Conservation (phyloP, 495 filamentous ascomycete genomes). For the Penicillium ochrochloron region DNA sequence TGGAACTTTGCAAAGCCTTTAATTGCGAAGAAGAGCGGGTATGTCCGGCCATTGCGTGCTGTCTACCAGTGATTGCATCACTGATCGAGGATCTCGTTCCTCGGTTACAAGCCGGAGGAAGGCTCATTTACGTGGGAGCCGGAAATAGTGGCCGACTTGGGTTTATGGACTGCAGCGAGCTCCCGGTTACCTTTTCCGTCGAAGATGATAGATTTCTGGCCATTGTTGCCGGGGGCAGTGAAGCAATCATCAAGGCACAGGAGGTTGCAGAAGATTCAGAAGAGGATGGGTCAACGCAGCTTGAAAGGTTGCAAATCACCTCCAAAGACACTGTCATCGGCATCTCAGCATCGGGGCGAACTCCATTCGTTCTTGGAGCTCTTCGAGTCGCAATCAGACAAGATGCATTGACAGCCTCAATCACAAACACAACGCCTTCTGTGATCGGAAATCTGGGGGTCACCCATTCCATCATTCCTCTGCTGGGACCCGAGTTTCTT, state of each 20-base stretch:
- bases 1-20: slow-evolving; percentile 39
- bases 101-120: slow-evolving; percentile 37
- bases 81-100: slow-evolving; percentile 37
- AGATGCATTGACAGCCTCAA: slow-evolving; percentile 38
- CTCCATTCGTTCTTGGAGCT: slow-evolving; percentile 43
- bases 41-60: slow-evolving; percentile 33
- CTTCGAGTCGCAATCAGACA: slow-evolving; percentile 34
- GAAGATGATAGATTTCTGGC: slow-evolving; percentile 39
- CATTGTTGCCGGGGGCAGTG: slow-evolving; percentile 43
- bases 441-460: slow-evolving; percentile 28
- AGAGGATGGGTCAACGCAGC: slow-evolving; percentile 27
- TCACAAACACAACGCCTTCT: slow-evolving; percentile 38
- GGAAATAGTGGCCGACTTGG: slow-evolving; percentile 46
- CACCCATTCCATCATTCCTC: slow-evolving; percentile 36
- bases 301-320: slow-evolving; percentile 31
- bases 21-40: slow-evolving; percentile 41
- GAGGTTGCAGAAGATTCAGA: slow-evolving; percentile 45
- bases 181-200: slow-evolving; percentile 42
- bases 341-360: slow-evolving; percentile 46
- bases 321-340: slow-evolving; percentile 42
- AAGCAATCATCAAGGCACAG: slow-evolving; percentile 41
- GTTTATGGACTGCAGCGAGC: slow-evolving; percentile 44
- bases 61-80: slow-evolving; percentile 37
- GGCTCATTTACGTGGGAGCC: slow-evolving; percentile 47
- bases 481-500: slow-evolving; percentile 41